A percentile compares a stretch with the other conserved stretches of the same genome.
These are phyloP conservation scores for Osmanthus fragrans DNA, from an alignment of 257 asterid species.

Conservation along the genomic window DNA sequence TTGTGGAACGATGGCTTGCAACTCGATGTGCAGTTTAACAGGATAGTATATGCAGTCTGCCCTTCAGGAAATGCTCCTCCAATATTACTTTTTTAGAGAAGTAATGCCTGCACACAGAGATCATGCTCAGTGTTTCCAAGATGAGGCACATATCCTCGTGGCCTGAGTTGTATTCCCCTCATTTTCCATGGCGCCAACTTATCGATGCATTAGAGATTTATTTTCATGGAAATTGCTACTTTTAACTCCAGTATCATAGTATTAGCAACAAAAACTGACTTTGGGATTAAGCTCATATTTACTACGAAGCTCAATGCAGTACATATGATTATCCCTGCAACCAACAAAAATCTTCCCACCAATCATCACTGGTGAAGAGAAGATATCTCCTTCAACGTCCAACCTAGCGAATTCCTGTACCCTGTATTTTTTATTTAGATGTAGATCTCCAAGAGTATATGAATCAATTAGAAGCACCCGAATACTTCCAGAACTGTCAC, in stretches of 20 bases:
- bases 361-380: slow-evolving; percentile 94
- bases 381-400: slow-evolving; percentile 72
- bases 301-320: slow-evolving; percentile 52
- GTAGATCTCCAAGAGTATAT: slow-evolving; percentile 25
- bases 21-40: not conserved
- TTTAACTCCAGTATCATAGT: not conserved
- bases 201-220: not conserved
- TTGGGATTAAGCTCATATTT: slow-evolving; percentile 22
- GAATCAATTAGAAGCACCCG: slow-evolving; percentile 45
- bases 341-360: slow-evolving; percentile 84
- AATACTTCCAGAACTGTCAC: slow-evolving; percentile 76
- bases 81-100: not conserved
- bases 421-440: slow-evolving; percentile 20
- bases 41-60: not conserved
- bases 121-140: not conserved
- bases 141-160: not conserved
- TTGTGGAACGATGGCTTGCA: not conserved
- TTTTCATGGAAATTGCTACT: not conserved
- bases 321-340: slow-evolving; percentile 72
- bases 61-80: not conserved
- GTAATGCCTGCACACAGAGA: not conserved
- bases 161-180: not conserved
- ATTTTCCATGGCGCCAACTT: not conserved
- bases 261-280: not conserved
- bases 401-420: slow-evolving; percentile 68